Evolutionary conservation across 495 filamentous ascomycete genomes (phyloP), one percentile per base, ranked within the genome.

Genomic region (Melanomma pulvis-pyrius): DNA sequence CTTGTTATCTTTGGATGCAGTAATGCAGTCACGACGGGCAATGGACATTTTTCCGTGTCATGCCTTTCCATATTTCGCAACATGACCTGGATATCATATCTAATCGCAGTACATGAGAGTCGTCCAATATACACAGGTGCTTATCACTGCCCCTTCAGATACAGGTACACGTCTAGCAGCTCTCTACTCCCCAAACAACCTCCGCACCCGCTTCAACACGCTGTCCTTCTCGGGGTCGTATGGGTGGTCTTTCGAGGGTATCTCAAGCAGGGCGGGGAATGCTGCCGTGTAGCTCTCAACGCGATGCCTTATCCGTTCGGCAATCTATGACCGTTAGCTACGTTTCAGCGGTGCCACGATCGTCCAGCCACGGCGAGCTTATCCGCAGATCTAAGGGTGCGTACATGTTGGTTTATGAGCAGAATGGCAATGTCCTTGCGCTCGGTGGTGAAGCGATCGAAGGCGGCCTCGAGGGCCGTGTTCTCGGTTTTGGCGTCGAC

Each of bases 171-270:
- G 32, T 15, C 4, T 44, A 6, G 8, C 17, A 25, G 13, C 25
- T 39, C 5, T 51, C 59, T 72, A 97, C 78, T 97, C 93, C 61
- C 93, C 93, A 84, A 97, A 97, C 62, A 98, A 76, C 67, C 92
- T 87, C 72, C 90, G 84, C 59, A 98, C 96, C 71, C 94, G 85
- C 76, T 91, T 90, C 77, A 98, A 74, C 36, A 99, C 94, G 75
- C 92, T 98, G 78, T 99, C 94, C 82, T 99, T 99, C 80, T 99
- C 94, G 0, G 94, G 94, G 70, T 99, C 96, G 72, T 98, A 99
- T 8, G 94, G 94, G 73, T 99, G 94, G 75, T 99, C 94, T 82
- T 99, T 99, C 81, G 92, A 96, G 29, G 96, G 96, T 61, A 98
- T 98, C 79, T 99, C 96, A 63, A 99, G 87, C 55, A 92, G 73